Evolutionary conservation across 768 basidiomycete species (phyloP), one percentile per base, ranked within the genome.

Genomic region (Ramaria rubella): DNA sequence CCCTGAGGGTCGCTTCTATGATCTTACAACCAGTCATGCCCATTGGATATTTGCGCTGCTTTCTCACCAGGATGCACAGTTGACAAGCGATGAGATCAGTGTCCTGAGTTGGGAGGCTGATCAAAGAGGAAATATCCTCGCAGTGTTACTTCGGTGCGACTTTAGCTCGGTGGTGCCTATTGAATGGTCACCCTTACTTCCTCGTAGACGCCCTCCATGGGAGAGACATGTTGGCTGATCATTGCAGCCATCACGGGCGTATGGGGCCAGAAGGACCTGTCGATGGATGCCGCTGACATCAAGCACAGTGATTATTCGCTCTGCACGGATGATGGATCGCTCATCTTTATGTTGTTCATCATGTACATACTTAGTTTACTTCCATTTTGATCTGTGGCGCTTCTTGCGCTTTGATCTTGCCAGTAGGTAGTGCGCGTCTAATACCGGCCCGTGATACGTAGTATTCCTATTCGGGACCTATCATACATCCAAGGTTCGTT

Each of bases 201-300:
- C 27, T 48, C 43, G 6, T n/a, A 55, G 54, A 24, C 14, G 11
- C 27, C 44, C 9, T 48, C 64, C 66, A 73, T 75, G 64, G 63
- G 65, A 42, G 73, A 72, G 38, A 55, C 73, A 53, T 88, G 86
- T 64, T 93, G 90, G 90, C 75, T 91, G 59, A 73, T 89, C 34
- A 73, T 92, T 5, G 71, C 83, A 5, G 78, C 79, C 1, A 71
- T 92, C 46, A 77, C 79, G 24, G 79, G 77, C 19, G 68, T 85
- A 2, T 93, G 90, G 90, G 83, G 81, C 23, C 90, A 93, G 71
- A 76, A 73, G 51, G 90, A 93, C 67, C 69, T 93, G 40, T 93
- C 89, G 90, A 71, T 71, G 68, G 89, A 91, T 64, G 87, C 85
- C 21, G 81, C 43, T n/a, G 48, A 54, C n/a, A n/a, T n/a, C 23